These are phyloP conservation scores for Xylaria sp. DNA, from an alignment of 2,329 filamentous ascomycete species.

Conservation along the genomic window DNA sequence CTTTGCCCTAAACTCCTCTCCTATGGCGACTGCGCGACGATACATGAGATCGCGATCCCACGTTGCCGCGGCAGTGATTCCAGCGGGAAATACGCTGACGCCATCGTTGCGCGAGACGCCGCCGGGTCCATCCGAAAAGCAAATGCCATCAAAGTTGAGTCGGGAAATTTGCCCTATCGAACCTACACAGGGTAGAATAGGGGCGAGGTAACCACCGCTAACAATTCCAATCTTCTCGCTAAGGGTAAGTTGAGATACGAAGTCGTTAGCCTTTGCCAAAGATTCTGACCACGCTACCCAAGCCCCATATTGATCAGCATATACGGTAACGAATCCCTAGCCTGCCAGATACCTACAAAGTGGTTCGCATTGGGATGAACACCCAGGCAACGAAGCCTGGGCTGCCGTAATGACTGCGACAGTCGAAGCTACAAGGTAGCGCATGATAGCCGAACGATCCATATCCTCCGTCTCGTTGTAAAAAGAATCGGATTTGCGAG, in stretches of 20 bases:
- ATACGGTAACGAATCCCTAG: background rate
- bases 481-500: background rate
- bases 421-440: background rate
- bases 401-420: background rate
- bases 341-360: constrained; percentile 4
- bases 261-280: constrained; percentile 1
- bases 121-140: constrained; percentile 84
- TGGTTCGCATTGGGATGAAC: background rate
- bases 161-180: constrained; percentile 68
- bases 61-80: constrained; percentile 84
- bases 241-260: constrained; percentile 18
- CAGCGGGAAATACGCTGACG: constrained; percentile 83
- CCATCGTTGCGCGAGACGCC: constrained; percentile 84
- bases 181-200: constrained; percentile 17
- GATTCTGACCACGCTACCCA: constrained; percentile 9
- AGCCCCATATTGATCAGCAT: constrained; percentile 1
- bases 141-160: constrained; percentile 79
- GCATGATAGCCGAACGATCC: background rate
- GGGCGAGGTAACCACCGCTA: background rate
- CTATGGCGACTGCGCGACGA: constrained; percentile 77
- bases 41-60: constrained; percentile 89
- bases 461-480: background rate
- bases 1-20: constrained; percentile 73
- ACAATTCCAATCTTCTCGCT: constrained; percentile 14
- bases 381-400: constrained; percentile 20